Evolutionary conservation across 2,329 filamentous ascomycete species (phyloP).

Genomic region (Diaporthe caulivora): DNA sequence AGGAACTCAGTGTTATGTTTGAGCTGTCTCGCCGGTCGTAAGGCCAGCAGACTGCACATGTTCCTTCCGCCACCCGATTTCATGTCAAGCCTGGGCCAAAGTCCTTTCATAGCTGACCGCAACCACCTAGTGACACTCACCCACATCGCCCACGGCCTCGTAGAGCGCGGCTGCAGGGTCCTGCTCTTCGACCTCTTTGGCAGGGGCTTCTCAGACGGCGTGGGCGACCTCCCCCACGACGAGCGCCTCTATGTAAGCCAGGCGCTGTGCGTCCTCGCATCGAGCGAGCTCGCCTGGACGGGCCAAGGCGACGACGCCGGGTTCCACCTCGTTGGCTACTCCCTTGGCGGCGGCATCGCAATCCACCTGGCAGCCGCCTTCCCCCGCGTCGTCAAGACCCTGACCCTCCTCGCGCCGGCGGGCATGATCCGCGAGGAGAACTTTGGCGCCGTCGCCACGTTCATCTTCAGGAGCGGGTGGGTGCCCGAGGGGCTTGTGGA

Average conservation of each 20-base stretch:
- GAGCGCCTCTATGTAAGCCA: conserved; percentile 74
- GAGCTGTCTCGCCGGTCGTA: no score
- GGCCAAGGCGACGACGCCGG: conserved; percentile 52
- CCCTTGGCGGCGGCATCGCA: conserved; percentile 80
- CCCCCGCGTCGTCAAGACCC: conserved; percentile 70
- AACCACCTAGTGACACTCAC: conserved; percentile 69
- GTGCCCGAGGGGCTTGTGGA: conserved; percentile 66
- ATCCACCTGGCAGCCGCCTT: conserved; percentile 79
- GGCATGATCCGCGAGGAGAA: conserved; percentile 76
- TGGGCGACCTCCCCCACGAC: conserved; percentile 70
- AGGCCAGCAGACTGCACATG: neutral
- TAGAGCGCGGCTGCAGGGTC: conserved; percentile 73
- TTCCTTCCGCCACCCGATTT: neutral
- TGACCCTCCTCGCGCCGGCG: conserved; percentile 76
- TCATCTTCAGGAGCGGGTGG: conserved; percentile 67
- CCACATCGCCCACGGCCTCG: conserved; percentile 74
- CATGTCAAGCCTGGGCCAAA: neutral
- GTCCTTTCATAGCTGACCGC: neutral
- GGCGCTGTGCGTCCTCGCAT: conserved; percentile 74
- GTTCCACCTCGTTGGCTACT: conserved; percentile 84
- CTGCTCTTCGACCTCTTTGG: conserved; percentile 86
- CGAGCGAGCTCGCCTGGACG: conserved; percentile 70
- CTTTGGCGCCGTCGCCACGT: conserved; percentile 63
- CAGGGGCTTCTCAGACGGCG: conserved; percentile 81
- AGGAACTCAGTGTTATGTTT: neutral